Base-by-base conservation (phyloP, 2,329 filamentous ascomycete genomes). In the Venturia asperata region DNA sequence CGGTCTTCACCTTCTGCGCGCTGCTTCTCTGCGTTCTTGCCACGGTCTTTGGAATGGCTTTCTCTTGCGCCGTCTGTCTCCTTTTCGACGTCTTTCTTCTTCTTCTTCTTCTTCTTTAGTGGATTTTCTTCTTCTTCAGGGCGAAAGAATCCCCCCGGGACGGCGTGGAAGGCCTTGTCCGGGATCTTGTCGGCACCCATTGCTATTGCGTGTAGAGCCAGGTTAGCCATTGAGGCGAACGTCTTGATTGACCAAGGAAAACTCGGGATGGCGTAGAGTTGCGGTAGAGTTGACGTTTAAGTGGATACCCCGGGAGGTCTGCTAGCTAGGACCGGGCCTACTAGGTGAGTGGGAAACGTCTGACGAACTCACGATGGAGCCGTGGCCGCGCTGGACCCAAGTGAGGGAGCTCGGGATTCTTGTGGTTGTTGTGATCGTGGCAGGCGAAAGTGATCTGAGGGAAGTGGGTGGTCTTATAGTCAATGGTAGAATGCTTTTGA, bases 111-210 rank as follows among this genome's bases (percentile, higher is more conserved):
- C 52, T 58, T 42, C 43, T 30, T 63, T 19, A 63, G 42, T 47
- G 62, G 62, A 11, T 55, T 64, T 17, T 58, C 47, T 42, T 21
- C 63, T 27, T 62, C 56, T 21, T 21, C 13, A 4, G 64, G 64
- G 3, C 58, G 37, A 55, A 65, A 65, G 45, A 64, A 65, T 5
- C 63, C 63, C 19, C 63, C 63, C 30, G 64, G 56, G 43, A 65
- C 42, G 24, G 64, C 42, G 58, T 65, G 64, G 42, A 61, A 65
- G 21, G 58, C 55, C 27, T 61, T 62, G 56, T 65, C 64, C 9
- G 64, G 64, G 56, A 65, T 65, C 64, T 65, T 65, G 27, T 65
- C 64, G 39, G 58, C 42, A 24, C 64, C 64, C 21, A 65, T 19
- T 39, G 39, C 60, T 21, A 65, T 41, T 49, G 64, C 64, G 17